These are phyloP conservation scores for Hymenoscyphus scutula DNA, from an alignment of 2,329 filamentous ascomycete species.

Conservation along the genomic window DNA sequence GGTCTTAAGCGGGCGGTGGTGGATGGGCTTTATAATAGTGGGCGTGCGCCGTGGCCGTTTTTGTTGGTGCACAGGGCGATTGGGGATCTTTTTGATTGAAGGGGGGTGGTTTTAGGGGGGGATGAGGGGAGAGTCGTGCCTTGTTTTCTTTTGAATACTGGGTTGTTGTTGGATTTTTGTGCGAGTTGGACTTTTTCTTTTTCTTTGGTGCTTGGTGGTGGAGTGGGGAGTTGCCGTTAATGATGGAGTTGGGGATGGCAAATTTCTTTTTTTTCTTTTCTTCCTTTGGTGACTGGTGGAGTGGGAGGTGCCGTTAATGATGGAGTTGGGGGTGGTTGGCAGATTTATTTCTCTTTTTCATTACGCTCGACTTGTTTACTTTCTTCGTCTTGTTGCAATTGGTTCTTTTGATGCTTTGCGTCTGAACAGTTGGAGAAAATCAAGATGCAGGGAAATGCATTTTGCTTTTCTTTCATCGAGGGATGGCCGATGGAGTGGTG, in stretches of 20 bases:
- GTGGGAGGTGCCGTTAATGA: too few relatives aligned
- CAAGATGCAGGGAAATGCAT: not conserved
- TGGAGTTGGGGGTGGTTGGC: not conserved
- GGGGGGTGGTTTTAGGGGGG: not conserved
- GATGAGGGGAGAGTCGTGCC: too few relatives aligned
- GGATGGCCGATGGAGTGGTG: not conserved
- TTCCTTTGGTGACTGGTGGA: too few relatives aligned
- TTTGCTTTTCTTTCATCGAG: not conserved
- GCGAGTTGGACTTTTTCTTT: too few relatives aligned
- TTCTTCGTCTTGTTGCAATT: not conserved
- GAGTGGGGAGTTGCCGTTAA: too few relatives aligned
- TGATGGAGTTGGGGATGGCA: not conserved
- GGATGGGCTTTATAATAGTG: not conserved
- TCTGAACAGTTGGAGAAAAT: not conserved
- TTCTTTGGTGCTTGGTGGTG: too few relatives aligned
- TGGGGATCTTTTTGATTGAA: not conserved
- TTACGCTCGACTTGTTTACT: not conserved
- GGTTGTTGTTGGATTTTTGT: not conserved
- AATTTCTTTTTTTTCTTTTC: too few relatives aligned
- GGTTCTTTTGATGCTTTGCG: too few relatives aligned
- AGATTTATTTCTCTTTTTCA: not conserved
- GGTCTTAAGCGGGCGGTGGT: not conserved
- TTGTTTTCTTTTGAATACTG: too few relatives aligned
- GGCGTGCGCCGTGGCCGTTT: not conserved
- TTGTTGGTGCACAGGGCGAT: not conserved